Base-by-base conservation (phyloP, 2,329 filamentous ascomycete genomes). In the Aspergillus fijiensis region DNA sequence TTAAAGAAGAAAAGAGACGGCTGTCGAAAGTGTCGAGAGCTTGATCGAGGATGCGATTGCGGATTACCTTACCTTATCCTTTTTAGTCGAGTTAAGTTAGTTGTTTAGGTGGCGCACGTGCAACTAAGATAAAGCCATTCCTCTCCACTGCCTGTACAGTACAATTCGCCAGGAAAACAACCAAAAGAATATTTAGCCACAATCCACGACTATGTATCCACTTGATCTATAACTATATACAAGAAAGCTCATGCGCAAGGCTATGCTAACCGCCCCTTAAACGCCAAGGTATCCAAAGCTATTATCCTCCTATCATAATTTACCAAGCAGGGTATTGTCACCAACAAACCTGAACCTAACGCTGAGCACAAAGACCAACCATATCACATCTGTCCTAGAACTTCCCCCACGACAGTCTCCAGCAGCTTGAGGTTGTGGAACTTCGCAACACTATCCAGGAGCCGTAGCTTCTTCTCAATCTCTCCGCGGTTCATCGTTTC, bases 351-450 rank as follows among this genome's bases (percentile, higher is more conserved):
- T n/a, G 9, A 29, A 29, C 27, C 56, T n/a, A 48, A 58, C 55
- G 53, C 48, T 60, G 49, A 59, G 62, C 55, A 54, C 42, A 59
- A 60, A 57, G 16, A 59, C 39, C 47, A 56, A 49, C 29, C 23
- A 49, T 53, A 47, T 66, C 68, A 78, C 56, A 83, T 74, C 35
- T 76, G 77, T 33, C 72, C 77, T 66, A 83, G 73, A 60, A 93
- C 81, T 59, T 86, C 88, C 62, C 84, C 83, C 5, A 94, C 89
- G 52, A 96, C 89, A 64, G 83, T 87, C 62, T 84, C 85, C 74
- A 99, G 76, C 89, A 98, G 93, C 72, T 86, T 85, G 72, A 98
- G 79, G 5, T 87, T 88, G 77, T 95, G 96, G 72, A 87, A 92
- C 68, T 80, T 83, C 7, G 91, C 91, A 52, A 96, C 93, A 56